Evolutionary conservation across 106 monocot species (phyloP).

Genomic region (Phalaenopsis aphrodite): DNA sequence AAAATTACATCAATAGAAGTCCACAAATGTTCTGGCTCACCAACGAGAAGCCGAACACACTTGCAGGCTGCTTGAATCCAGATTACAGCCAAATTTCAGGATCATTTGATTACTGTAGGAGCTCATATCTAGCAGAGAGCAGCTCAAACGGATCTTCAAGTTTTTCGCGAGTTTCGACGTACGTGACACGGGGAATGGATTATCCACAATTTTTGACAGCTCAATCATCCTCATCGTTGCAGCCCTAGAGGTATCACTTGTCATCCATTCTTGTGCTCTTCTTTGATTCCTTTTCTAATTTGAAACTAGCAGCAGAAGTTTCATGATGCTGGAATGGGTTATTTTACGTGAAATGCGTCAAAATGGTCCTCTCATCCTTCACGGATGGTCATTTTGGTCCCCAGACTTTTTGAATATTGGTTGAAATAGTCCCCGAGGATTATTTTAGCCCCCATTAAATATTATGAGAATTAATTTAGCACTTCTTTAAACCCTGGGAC

Average conservation of each 20-base stretch:
- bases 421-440: too few relatives aligned
- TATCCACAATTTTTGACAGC: slow-evolving; percentile 32
- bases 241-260: slow-evolving; percentile 13
- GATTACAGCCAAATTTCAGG: slow-evolving; percentile 27
- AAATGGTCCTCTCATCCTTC: too few relatives aligned
- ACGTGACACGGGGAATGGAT: slow-evolving; percentile 23
- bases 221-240: slow-evolving; percentile 38
- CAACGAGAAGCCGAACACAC: slow-evolving; percentile 22
- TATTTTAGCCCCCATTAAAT: too few relatives aligned
- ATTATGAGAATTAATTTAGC: too few relatives aligned
- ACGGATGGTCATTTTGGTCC: too few relatives aligned
- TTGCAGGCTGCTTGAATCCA: slow-evolving; percentile 18
- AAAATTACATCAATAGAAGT: background rate
- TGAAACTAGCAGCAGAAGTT: background rate
- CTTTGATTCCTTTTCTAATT: background rate
- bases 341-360: too few relatives aligned
- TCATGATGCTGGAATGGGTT: background rate
- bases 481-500: too few relatives aligned
- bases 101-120: slow-evolving; percentile 30
- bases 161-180: slow-evolving; percentile 19
- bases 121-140: slow-evolving; percentile 15
- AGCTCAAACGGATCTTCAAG: slow-evolving; percentile 23
- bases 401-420: too few relatives aligned
- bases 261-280: background rate
- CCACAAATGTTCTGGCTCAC: background rate